Percentiles rank a stretch among this genome's conserved stretches.
Evolutionary conservation across 495 filamentous ascomycete genomes (phyloP).

Genomic region (Penicillium taxi): DNA sequence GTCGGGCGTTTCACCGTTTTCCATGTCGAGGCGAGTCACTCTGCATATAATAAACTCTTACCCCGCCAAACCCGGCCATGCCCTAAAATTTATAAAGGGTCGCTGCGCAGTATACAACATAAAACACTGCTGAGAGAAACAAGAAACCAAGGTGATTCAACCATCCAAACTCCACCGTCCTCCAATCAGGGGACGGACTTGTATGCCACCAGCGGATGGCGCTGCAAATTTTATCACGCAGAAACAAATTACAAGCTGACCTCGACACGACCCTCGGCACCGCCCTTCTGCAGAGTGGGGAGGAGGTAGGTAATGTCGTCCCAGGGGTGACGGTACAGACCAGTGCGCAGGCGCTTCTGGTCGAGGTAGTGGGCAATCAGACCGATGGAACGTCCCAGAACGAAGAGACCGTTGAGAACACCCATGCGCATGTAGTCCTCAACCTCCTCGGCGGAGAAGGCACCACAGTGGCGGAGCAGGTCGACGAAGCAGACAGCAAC

Average conservation of each 20-base stretch:
- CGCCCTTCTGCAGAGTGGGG: slow-evolving; percentile 67
- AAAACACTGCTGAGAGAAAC: slow-evolving; percentile 18
- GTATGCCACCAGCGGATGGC: slow-evolving; percentile 29
- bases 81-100: slow-evolving; percentile 1
- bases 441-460: slow-evolving; percentile 60
- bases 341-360: slow-evolving; percentile 96
- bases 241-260: slow-evolving; percentile 57
- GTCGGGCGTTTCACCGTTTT: slow-evolving; percentile 20
- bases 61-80: not conserved
- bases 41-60: too few relatives aligned
- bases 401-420: slow-evolving; percentile 98
- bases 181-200: slow-evolving; percentile 25
- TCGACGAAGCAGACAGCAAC: slow-evolving; percentile 99
- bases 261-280: slow-evolving; percentile 84
- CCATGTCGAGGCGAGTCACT: slow-evolving; percentile 5
- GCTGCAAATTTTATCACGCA: slow-evolving; percentile 26
- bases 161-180: slow-evolving; percentile 42
- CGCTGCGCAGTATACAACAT: slow-evolving; percentile 5
- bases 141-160: slow-evolving; percentile 34
- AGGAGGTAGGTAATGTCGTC: slow-evolving; percentile 97
- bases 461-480: slow-evolving; percentile 93
- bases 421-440: slow-evolving; percentile 69
- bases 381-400: slow-evolving; percentile 91
- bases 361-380: slow-evolving; percentile 99
- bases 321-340: slow-evolving; percentile 98